Conservation (phyloP, 78 protist species). For the Diacronema lutheri region DNA sequence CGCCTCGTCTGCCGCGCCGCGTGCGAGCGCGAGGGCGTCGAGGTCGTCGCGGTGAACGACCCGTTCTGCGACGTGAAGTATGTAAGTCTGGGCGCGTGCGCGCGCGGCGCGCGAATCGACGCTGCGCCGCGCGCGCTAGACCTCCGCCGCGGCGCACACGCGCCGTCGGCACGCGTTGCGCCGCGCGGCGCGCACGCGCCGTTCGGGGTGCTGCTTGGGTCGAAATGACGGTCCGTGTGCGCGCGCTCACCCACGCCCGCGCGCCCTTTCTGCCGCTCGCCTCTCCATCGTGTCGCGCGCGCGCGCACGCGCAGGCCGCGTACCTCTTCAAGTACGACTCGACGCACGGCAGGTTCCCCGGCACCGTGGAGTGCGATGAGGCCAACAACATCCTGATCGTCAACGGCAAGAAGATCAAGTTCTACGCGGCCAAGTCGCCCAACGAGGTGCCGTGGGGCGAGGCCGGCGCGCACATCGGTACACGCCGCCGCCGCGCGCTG, state of each 20-base stretch:
- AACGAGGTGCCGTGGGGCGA: constrained; percentile 41
- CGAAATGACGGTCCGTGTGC: no score
- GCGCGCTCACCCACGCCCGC: no score
- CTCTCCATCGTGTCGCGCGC: neutral
- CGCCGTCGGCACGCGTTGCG: no score
- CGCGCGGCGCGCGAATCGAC: neutral
- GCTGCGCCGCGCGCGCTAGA: neutral
- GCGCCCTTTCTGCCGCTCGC: neutral
- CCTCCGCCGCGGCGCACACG: no score
- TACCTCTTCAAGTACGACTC: constrained; percentile 93
- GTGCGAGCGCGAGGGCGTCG: constrained; percentile 10
- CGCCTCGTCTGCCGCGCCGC: constrained; percentile 91
- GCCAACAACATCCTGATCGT: constrained; percentile 65
- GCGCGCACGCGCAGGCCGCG: neutral
- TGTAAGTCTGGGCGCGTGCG: constrained; percentile 54
- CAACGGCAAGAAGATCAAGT: constrained; percentile 76
- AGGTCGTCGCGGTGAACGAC: constrained; percentile 94
- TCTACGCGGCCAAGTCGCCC: constrained; percentile 44
- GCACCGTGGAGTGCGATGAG: constrained; percentile 59
- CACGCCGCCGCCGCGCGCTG: constrained; percentile 98
- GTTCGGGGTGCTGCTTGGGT: no score
- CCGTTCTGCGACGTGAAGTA: constrained; percentile 91
- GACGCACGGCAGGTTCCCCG: constrained; percentile 92
- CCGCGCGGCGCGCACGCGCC: no score
- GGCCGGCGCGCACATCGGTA: constrained; percentile 74